phyloP scores from a whole-genome alignment of 1,284 basidiomycete species.

The Rhodotorula sp. region DNA sequence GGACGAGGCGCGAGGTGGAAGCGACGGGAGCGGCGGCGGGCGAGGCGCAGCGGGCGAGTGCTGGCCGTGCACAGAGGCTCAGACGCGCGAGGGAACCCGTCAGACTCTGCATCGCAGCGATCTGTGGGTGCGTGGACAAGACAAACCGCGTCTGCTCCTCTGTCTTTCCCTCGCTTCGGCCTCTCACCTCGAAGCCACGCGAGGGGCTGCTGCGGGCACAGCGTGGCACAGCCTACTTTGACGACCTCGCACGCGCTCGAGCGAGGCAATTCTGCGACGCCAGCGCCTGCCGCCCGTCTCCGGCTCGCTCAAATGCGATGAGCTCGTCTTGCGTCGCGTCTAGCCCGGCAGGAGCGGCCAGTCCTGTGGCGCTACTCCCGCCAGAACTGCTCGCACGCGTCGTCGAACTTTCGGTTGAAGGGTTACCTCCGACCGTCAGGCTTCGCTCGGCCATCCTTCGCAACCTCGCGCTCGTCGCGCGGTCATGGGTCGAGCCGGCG shows the following conservation, averaged over 20 bases:
- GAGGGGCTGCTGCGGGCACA: too few species aligned
- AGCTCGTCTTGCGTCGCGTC: too few species aligned
- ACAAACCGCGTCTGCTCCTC: too few species aligned
- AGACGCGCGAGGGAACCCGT: neutral
- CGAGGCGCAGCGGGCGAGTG: neutral
- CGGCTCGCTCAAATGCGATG: too few species aligned
- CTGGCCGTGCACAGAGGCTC: neutral
- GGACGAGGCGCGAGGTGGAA: neutral
- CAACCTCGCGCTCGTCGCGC: conserved; percentile 11
- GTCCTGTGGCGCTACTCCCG: conserved; percentile 1
- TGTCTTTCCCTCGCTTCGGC: too few species aligned
- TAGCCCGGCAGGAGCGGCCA: too few species aligned
- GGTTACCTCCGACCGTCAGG: conserved; percentile 8
- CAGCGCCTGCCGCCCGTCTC: too few species aligned
- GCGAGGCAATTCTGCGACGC: too few species aligned
- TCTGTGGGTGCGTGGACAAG: too few species aligned
- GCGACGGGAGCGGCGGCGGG: neutral
- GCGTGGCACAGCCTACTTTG: too few species aligned
- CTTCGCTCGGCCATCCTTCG: conserved; percentile 9
- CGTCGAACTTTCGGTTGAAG: conserved; percentile 23
- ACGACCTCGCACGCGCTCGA: too few species aligned
- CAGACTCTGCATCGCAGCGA: conserved; percentile 1
- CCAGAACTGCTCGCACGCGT: conserved; percentile 18
- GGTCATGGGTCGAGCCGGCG: conserved; percentile 11
- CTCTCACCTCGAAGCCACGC: too few species aligned